phyloP scores from a whole-genome alignment of 352 stramenopile genomes.

The Pythium folliculosum region DNA sequence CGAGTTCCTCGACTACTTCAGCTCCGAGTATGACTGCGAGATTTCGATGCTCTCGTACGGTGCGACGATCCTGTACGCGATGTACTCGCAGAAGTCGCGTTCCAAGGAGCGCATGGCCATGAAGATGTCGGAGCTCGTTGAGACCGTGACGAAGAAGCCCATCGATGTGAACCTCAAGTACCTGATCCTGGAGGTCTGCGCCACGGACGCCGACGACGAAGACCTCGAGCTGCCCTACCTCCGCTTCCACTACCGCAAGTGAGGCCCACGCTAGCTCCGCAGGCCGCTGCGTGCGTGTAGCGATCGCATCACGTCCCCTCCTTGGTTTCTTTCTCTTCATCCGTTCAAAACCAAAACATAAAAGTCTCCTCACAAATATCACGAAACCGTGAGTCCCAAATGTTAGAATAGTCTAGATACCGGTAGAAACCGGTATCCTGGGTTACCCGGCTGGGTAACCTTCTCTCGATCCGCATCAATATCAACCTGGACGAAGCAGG shows the following conservation, averaged over 20 bases:
- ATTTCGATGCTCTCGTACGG: slow-evolving; percentile 98
- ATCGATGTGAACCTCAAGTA: slow-evolving; percentile 95
- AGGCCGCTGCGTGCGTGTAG: not conserved
- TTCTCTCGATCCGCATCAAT: slow-evolving; percentile 6
- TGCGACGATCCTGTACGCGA: slow-evolving; percentile 89
- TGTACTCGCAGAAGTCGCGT: slow-evolving; percentile 87
- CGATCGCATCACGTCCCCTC: not conserved
- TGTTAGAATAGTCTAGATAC: not conserved
- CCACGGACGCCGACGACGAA: slow-evolving; percentile 95
- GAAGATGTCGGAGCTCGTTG: slow-evolving; percentile 95
- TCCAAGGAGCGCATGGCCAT: slow-evolving; percentile 96
- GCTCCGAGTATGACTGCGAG: slow-evolving; percentile 96
- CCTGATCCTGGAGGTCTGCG: slow-evolving; percentile 95
- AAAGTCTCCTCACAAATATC: slow-evolving; percentile 1
- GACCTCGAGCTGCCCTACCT: slow-evolving; percentile 97
- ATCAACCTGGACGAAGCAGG: not conserved
- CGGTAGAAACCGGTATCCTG: not conserved
- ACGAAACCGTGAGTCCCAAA: not conserved
- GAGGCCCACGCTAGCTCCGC: not conserved
- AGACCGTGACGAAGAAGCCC: slow-evolving; percentile 95
- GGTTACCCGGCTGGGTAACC: no score
- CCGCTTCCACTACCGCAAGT: slow-evolving; percentile 79
- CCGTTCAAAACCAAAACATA: not conserved
- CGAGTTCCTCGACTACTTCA: slow-evolving; percentile 95
- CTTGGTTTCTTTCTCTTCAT: not conserved